Percentiles rank a stretch among this genome's conserved stretches.
Conservation (phyloP, 1,284 basidiomycete species). For the Grifola frondosa region DNA sequence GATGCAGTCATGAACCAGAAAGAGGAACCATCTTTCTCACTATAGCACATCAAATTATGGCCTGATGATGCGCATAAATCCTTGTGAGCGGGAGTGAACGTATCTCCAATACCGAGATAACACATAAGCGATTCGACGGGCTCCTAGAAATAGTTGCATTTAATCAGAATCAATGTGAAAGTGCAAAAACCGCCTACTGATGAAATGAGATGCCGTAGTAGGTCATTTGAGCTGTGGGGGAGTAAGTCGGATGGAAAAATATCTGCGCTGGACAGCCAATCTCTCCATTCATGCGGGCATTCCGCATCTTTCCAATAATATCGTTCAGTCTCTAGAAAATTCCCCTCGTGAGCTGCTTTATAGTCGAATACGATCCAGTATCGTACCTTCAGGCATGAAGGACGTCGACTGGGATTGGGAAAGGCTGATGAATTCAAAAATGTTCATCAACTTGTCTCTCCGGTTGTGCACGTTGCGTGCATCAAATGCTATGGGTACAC, state of each 20-base stretch:
- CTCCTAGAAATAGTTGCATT: slow-evolving; percentile 36
- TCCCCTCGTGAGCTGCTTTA: neutral
- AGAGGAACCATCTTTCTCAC: slow-evolving; percentile 65
- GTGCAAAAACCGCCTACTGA: slow-evolving; percentile 34
- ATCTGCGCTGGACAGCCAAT: slow-evolving; percentile 49
- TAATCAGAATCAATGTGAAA: neutral
- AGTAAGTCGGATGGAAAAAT: slow-evolving; percentile 51
- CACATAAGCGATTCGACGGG: slow-evolving; percentile 75
- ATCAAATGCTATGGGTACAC: slow-evolving; percentile 21
- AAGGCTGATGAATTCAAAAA: slow-evolving; percentile 27
- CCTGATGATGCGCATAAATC: slow-evolving; percentile 78
- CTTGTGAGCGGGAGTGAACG: slow-evolving; percentile 75
- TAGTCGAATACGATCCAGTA: slow-evolving; percentile 1
- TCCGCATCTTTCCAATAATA: slow-evolving; percentile 73
- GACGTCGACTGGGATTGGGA: slow-evolving; percentile 16
- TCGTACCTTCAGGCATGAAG: slow-evolving; percentile 17
- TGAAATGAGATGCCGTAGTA: slow-evolving; percentile 52
- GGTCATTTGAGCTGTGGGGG: slow-evolving; percentile 50
- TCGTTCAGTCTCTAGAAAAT: slow-evolving; percentile 50
- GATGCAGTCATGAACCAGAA: slow-evolving; percentile 82
- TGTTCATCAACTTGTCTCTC: slow-evolving; percentile 25
- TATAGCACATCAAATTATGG: slow-evolving; percentile 79
- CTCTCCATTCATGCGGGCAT: slow-evolving; percentile 61
- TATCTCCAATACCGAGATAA: slow-evolving; percentile 74
- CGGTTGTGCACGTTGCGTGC: slow-evolving; percentile 31